Base-by-base conservation (phyloP, 768 basidiomycete species). In the Kwoniella dejecticola region DNA sequence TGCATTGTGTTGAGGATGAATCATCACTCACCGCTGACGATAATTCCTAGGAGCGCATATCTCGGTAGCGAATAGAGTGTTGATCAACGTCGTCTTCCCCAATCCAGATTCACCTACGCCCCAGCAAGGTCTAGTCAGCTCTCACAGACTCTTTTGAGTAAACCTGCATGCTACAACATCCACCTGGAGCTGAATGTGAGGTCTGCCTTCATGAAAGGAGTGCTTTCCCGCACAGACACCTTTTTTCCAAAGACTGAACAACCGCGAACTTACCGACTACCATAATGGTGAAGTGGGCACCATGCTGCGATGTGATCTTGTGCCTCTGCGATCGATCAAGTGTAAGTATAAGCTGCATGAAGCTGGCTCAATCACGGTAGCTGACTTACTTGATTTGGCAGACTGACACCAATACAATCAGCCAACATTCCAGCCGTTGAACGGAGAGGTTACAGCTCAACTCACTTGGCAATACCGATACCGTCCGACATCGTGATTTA, bases 261-360 rank as follows among this genome's bases (percentile, higher is more conserved):
- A n/a, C n/a, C n/a, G n/a, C n/a, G 7, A 15, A 69, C 89, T 78
- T 73, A 91, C 96, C 96, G 63, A 97, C 94, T 45, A 97, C 96
- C 96, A 99, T 99, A 75, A 99, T 86, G 60, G 96, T 98, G 82
- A 97, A 97, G 82, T 97, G 94, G 6, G 89, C 91, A 63, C 96
- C 96, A 76, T 84, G 88, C 83, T 97, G 95, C 65, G 92, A 94
- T 66, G 98, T 93, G 78, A 98, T 98, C 84, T 97, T 97, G 84
- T 99, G 96, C 83, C 90, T 88, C 94, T 97, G 78, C 33, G 49
- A 66, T 26, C 50, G 33, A 31, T 29, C 45, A 62, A 7, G 69
- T 57, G 72, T 66, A 57, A 50, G 52, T 47, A 59, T 30, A 24
- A 19, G 3, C 11, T 17, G 33, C 7, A 15, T 36, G 33, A 36